phyloP scores from a whole-genome alignment of 768 basidiomycete species.

The Trametes meyenii region DNA sequence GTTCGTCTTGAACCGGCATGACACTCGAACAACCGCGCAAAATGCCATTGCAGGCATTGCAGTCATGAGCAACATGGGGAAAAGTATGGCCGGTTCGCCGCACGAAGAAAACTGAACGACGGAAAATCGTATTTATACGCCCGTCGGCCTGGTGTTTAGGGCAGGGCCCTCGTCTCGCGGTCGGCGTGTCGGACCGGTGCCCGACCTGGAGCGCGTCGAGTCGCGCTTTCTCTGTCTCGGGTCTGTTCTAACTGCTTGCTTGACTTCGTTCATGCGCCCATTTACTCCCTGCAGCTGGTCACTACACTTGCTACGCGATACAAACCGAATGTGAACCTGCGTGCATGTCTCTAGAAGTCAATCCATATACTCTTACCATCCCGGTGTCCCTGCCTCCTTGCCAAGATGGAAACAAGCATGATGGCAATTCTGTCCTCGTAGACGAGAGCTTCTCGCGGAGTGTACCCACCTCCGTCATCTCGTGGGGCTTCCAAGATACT shows the following conservation, averaged over 20 bases:
- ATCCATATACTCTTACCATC: constrained; percentile 7
- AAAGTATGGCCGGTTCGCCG: constrained; percentile 79
- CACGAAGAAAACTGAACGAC: constrained; percentile 64
- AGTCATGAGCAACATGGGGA: constrained; percentile 92
- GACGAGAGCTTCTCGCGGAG: constrained; percentile 16
- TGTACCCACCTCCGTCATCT: constrained; percentile 3
- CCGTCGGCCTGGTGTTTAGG: constrained; percentile 10
- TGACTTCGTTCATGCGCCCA: not conserved
- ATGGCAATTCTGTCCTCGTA: not conserved
- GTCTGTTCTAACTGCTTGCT: too few species aligned
- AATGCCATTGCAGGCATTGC: constrained; percentile 37
- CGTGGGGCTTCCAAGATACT: constrained; percentile 5
- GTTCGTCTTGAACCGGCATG: constrained; percentile 78
- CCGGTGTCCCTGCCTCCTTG: constrained; percentile 7
- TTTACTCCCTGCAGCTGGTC: not conserved
- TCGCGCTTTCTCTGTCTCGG: too few species aligned
- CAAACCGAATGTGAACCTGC: not conserved
- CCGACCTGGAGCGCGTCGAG: too few species aligned
- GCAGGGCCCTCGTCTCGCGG: constrained; percentile 3
- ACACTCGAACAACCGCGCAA: constrained; percentile 86
- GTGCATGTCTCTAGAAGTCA: constrained; percentile 2
- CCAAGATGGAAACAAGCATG: not conserved
- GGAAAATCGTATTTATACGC: too few species aligned
- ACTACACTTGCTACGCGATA: not conserved
- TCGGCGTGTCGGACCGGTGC: too few species aligned